Evolutionary conservation across 202 grass and related monocot genomes (phyloP), one percentile per base, ranked within the genome.

Genomic region (Zizania palustris): DNA sequence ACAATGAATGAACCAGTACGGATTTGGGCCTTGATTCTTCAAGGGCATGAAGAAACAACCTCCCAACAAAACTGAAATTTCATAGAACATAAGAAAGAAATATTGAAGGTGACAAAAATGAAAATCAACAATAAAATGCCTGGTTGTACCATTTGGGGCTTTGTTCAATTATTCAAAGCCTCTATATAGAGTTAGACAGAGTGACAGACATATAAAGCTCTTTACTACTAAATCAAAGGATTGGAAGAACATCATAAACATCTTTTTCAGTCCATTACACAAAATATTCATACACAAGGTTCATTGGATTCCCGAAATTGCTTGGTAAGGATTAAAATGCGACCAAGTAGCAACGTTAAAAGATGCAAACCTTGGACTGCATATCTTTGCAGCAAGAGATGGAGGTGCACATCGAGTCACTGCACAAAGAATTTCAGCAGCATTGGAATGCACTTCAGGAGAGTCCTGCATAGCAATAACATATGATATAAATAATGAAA

Each of bases 341-440:
- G 19, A 36, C 9, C n/a, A 38, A 13, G 79, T 3, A 85, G 73
- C 14, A 39, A 73, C 73, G 75, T 21, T 72, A 54, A 11, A 64
- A 68, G 50, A 66, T 85, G 41, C 11, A 76, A 38, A 91, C 86
- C 83, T 87, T 75, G 86, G 94, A 60, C 94, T 93, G 82, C 86
- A 90, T 76, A 97, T 97, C 60, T 97, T 97, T 60, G 89, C 77
- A 56, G 94, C 86, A 79, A 97, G 91, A 73, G 81, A 85, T 39
- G 94, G 91, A 74, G 94, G 94, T 40, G 94, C 94, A 86, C 88
- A 97, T 71, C 94, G 84, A 66, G 88, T 93, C 69, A 97, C 88
- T 43, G 89, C 85, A 96, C 82, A 86, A 71, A 84, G 64, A 53
- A 92, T 78, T 80, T 87, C 85, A 0, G 85, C 82, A 84, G 73